These are phyloP conservation scores for Phytophthora cryptogea DNA, from an alignment of 352 stramenopile species.

Conservation along the genomic window DNA sequence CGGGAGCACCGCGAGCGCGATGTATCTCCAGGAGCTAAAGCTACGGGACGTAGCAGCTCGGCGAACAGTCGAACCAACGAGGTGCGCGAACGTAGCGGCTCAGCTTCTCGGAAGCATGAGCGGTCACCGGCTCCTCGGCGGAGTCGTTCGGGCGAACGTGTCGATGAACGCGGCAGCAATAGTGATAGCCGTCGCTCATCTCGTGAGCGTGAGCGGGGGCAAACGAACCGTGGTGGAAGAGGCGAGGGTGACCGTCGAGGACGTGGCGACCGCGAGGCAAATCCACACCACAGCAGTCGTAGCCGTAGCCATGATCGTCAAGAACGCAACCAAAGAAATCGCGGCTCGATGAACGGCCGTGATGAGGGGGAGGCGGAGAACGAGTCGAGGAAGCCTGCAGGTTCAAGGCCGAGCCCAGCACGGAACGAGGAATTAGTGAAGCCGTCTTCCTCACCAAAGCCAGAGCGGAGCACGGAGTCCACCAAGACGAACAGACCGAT, in stretches of 20 bases:
- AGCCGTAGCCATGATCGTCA: conserved; percentile 35
- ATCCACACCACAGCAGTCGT: conserved; percentile 20
- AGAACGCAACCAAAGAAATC: conserved; percentile 28
- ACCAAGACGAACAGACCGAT: conserved; percentile 16
- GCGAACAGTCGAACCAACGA: conserved; percentile 26
- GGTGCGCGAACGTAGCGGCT: conserved; percentile 25
- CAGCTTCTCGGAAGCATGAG: conserved; percentile 37
- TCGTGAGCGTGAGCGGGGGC: conserved; percentile 34
- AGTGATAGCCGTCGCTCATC: conserved; percentile 33
- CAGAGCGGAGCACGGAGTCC: conserved; percentile 19
- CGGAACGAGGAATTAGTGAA: conserved; percentile 28
- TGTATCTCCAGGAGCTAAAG: conserved; percentile 22
- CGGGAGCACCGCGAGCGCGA: conserved; percentile 37
- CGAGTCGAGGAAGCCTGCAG: conserved; percentile 13
- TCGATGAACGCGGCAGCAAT: conserved; percentile 27
- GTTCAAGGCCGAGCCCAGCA: conserved; percentile 14
- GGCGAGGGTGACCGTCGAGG: conserved; percentile 29
- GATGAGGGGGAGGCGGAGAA: conserved; percentile 23
- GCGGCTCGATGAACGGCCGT: conserved; percentile 18
- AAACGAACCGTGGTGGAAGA: conserved; percentile 32
- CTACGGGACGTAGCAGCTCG: conserved; percentile 21
- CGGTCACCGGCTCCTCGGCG: conserved; percentile 31
- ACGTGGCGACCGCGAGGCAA: conserved; percentile 19
- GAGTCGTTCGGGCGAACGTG: conserved; percentile 48
- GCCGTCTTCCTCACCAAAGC: conserved; percentile 13